phyloP scores from a whole-genome alignment of 495 filamentous ascomycete genomes.

The Xylaria nigripes region DNA sequence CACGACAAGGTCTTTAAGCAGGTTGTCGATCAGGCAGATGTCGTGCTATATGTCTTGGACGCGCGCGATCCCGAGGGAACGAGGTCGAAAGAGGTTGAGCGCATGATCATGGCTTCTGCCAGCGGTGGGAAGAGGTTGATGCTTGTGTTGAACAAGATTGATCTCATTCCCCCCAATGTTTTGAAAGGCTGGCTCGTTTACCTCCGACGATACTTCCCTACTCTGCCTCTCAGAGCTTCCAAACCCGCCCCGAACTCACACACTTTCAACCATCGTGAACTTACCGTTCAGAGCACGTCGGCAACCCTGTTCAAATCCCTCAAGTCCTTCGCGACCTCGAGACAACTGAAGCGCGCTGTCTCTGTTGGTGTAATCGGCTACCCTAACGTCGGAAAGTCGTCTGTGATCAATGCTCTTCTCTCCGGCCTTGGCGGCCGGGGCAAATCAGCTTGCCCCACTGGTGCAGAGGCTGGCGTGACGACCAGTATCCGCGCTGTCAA shows the following conservation, averaged over 20 bases:
- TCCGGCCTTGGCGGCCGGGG: conserved; percentile 63
- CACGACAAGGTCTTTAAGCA: conserved; percentile 96
- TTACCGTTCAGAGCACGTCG: conserved; percentile 80
- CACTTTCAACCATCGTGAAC: conserved; percentile 83
- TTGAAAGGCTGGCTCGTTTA: conserved; percentile 78
- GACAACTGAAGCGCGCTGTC: conserved; percentile 79
- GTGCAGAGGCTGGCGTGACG: conserved; percentile 89
- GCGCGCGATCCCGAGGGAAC: conserved; percentile 89
- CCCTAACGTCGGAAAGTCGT: conserved; percentile 95
- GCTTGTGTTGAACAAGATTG: conserved; percentile 94
- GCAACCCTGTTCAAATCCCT: conserved; percentile 81
- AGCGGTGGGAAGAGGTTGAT: conserved; percentile 80
- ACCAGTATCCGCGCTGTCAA: conserved; percentile 84
- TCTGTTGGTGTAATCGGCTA: conserved; percentile 93
- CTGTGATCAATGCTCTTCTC: conserved; percentile 89
- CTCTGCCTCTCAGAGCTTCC: conserved; percentile 81
- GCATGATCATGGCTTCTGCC: conserved; percentile 77
- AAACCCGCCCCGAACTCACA: conserved; percentile 76
- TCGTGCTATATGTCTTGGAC: conserved; percentile 90
- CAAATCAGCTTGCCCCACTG: conserved; percentile 68
- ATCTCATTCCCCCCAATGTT: conserved; percentile 73
- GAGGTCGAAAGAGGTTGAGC: conserved; percentile 82
- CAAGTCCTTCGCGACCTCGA: conserved; percentile 78
- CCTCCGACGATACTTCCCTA: conserved; percentile 86
- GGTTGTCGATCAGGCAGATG: conserved; percentile 82